These are phyloP conservation scores for Xylaria polymorpha DNA, from an alignment of 2,329 filamentous ascomycete species.

Conservation along the genomic window DNA sequence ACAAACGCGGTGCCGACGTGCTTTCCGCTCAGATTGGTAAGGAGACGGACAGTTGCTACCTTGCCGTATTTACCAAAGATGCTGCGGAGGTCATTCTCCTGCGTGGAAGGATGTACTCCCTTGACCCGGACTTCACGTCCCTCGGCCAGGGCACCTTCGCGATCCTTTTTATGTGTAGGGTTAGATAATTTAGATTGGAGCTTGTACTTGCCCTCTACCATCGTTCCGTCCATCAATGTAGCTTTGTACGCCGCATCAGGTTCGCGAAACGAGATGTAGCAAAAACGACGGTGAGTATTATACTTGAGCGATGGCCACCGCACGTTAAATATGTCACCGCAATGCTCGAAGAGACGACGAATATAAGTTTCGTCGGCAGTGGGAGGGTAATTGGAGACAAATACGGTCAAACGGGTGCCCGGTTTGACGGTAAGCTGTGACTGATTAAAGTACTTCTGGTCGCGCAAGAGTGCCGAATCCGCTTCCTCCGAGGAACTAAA, in stretches of 20 bases:
- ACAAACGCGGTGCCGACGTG: slow-evolving; percentile 85
- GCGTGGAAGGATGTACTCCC: slow-evolving; percentile 71
- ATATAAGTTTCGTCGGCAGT: slow-evolving; percentile 78
- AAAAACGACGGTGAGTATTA: slow-evolving; percentile 90
- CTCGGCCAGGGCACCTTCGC: slow-evolving; percentile 84
- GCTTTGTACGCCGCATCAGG: slow-evolving; percentile 76
- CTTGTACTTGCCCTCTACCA: slow-evolving; percentile 74
- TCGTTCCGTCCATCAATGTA: slow-evolving; percentile 75
- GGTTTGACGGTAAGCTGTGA: slow-evolving; percentile 78
- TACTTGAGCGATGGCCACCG: slow-evolving; percentile 92
- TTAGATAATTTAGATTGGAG: slow-evolving; percentile 87
- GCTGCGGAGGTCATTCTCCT: slow-evolving; percentile 75
- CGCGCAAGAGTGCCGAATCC: slow-evolving; percentile 80
- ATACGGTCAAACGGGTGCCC: slow-evolving; percentile 84
- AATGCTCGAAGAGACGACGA: slow-evolving; percentile 74
- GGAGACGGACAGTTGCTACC: slow-evolving; percentile 77
- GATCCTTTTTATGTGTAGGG: slow-evolving; percentile 79
- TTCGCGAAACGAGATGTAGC: slow-evolving; percentile 90
- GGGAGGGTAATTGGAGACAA: slow-evolving; percentile 89
- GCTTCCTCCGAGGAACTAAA: slow-evolving; percentile 86
- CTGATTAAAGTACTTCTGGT: slow-evolving; percentile 82
- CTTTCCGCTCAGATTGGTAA: slow-evolving; percentile 73
- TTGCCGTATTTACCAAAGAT: slow-evolving; percentile 81
- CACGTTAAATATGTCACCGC: slow-evolving; percentile 85
- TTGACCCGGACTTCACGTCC: slow-evolving; percentile 86